These are phyloP conservation scores for Halenospora varia DNA, from an alignment of 495 filamentous ascomycete species.

Conservation along the genomic window DNA sequence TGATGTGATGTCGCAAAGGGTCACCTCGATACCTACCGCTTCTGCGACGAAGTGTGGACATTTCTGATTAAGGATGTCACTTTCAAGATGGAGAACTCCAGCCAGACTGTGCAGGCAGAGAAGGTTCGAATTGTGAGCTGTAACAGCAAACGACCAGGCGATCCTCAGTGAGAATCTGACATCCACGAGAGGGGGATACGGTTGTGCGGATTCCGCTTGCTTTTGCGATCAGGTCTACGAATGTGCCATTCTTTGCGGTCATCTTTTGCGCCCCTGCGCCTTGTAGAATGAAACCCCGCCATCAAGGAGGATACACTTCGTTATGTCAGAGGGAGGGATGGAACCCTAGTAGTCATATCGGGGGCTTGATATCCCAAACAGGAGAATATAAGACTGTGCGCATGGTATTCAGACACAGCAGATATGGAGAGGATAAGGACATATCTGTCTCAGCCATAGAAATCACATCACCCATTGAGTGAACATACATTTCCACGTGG, in stretches of 20 bases:
- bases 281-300: background rate
- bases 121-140: constrained; percentile 98
- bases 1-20: constrained; percentile 52
- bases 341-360: background rate
- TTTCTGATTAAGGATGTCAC: constrained; percentile 98
- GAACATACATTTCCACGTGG: background rate
- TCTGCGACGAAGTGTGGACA: constrained; percentile 99
- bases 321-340: background rate
- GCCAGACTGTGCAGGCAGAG: constrained; percentile 57
- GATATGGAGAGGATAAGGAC: background rate
- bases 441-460: background rate
- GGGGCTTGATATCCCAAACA: background rate
- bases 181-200: background rate
- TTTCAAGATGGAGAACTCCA: constrained; percentile 85
- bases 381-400: background rate
- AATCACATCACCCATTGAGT: background rate
- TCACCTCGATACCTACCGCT: constrained; percentile 97
- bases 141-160: constrained; percentile 26
- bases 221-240: background rate
- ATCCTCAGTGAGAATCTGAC: constrained; percentile 11
- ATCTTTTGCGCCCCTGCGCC: background rate
- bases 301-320: background rate
- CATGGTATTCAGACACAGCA: background rate
- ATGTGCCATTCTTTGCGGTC: background rate
- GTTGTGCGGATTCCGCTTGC: background rate